Evolutionary conservation across 495 filamentous ascomycete genomes (phyloP), one percentile per base, ranked within the genome.

Genomic region (Lophiostoma macrostomum): DNA sequence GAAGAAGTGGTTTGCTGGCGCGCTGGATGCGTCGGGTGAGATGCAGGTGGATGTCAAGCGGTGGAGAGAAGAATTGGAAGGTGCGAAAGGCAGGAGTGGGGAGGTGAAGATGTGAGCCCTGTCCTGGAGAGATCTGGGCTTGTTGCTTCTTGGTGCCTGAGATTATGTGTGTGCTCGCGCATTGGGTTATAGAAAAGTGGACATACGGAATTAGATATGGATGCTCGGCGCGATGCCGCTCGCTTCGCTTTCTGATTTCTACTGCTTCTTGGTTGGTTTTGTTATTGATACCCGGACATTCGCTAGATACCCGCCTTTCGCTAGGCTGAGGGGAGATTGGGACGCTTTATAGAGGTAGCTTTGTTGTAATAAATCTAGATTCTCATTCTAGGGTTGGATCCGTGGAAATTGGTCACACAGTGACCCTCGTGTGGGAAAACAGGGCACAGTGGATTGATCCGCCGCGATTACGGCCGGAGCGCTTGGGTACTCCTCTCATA

Each of bases 21-120:
- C 48, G 28, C 30, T 63, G 32, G 29, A 10, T 11, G 47, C 36
- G 36, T 37, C 43, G 4, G 13, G 1, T 11, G 30, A 13, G 49
- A 48, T 16, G 48, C 44, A 54, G 31, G 32, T 44, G 1, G 54
- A 32, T 24, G 27, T 58, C 0, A 29, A 32, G 24, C 42, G 35
- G 53, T 58, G 53, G 60, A 50, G 27, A 23, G 49, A 22, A 29
- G 48, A 36, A 13, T 36, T 61, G 28, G 53, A 39, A 45, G 28
- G 45, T 44, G 10, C 6, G 30, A 19, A 22, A 16, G 10, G 14
- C n/a, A 10, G 7, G 19, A 13, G 31, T 16, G 30, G 44, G 4
- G 43, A 29, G 43, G n/a, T 12, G 3, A 13, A 29, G 29, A 34
- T 18, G 25, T 16, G 35, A 34, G n/a, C n/a, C n/a, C n/a, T n/a